Conservation (phyloP, 2,329 filamentous ascomycete genomes). For the Boeremia exigua region DNA sequence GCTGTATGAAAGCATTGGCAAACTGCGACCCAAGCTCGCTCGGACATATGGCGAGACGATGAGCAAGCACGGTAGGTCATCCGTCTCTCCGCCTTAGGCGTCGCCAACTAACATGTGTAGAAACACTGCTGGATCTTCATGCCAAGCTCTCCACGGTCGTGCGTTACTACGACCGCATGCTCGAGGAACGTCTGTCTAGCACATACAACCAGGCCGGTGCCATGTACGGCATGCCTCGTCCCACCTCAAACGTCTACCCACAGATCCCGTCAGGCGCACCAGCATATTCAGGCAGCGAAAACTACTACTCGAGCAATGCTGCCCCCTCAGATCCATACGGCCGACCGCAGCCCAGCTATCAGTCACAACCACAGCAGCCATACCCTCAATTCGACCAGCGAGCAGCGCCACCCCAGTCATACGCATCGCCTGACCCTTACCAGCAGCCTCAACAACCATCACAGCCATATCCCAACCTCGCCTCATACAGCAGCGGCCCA, state of each 20-base stretch:
- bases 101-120: constrained; percentile 57
- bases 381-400: constrained; percentile 47
- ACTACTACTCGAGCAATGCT: constrained; percentile 77
- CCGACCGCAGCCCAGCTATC: constrained; percentile 59
- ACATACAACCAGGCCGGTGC: constrained; percentile 80
- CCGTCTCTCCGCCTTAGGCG: neutral
- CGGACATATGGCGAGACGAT: constrained; percentile 97
- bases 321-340: constrained; percentile 56
- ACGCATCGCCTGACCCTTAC: constrained; percentile 40
- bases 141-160: constrained; percentile 96
- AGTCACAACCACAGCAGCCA: constrained; percentile 50
- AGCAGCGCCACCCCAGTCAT: constrained; percentile 33
- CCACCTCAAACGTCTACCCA: constrained; percentile 71
- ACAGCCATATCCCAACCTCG: constrained; percentile 44
- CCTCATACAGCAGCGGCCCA: constrained; percentile 26
- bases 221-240: constrained; percentile 50
- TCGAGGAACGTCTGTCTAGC: constrained; percentile 91
- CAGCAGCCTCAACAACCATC: constrained; percentile 43
- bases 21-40: constrained; percentile 88
- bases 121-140: constrained; percentile 91
- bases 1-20: constrained; percentile 95
- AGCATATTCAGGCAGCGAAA: constrained; percentile 68
- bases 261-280: constrained; percentile 57
- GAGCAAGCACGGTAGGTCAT: constrained; percentile 89
- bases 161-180: constrained; percentile 96